These are phyloP conservation scores for Podospora pseudoanserina DNA, from an alignment of 495 filamentous ascomycete species.

Conservation along the genomic window DNA sequence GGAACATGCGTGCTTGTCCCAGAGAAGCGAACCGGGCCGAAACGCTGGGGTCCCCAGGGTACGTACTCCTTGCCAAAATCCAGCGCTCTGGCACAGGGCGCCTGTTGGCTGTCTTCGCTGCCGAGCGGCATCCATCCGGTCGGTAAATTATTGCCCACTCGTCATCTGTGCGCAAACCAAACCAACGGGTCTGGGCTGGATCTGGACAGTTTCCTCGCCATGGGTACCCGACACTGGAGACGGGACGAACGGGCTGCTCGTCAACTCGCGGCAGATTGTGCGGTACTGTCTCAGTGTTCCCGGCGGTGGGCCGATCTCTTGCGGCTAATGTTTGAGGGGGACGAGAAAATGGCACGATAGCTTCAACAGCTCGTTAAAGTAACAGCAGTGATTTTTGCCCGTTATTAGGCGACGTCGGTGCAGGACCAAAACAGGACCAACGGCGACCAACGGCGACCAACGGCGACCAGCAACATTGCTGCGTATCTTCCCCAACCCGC, in stretches of 20 bases:
- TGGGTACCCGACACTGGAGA: slow-evolving; percentile 1
- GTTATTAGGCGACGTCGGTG: slow-evolving; percentile 9
- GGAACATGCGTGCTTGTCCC: slow-evolving; percentile 1
- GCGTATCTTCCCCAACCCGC: slow-evolving; percentile 5
- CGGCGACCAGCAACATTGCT: neutral
- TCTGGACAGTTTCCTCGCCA: neutral
- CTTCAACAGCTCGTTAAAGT: slow-evolving; percentile 21
- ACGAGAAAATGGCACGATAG: slow-evolving; percentile 9
- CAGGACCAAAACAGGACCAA: neutral
- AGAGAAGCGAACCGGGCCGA: slow-evolving; percentile 22
- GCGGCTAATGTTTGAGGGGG: slow-evolving; percentile 15
- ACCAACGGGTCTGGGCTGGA: slow-evolving; percentile 9
- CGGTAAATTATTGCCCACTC: slow-evolving; percentile 22
- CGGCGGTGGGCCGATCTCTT: slow-evolving; percentile 3
- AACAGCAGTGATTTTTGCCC: slow-evolving; percentile 10
- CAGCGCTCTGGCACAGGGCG: slow-evolving; percentile 14
- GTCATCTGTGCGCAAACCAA: slow-evolving; percentile 20
- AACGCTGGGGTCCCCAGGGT: slow-evolving; percentile 18
- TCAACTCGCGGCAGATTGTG: slow-evolving; percentile 3
- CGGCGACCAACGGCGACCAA: neutral
- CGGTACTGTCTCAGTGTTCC: neutral
- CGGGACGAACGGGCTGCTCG: neutral
- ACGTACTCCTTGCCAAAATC: slow-evolving; percentile 18
- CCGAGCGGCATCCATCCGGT: slow-evolving; percentile 23
- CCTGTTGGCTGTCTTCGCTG: slow-evolving; percentile 16